Evolutionary conservation across 2,329 filamentous ascomycete species (phyloP).

Genomic region (Penicillium occitanis): DNA sequence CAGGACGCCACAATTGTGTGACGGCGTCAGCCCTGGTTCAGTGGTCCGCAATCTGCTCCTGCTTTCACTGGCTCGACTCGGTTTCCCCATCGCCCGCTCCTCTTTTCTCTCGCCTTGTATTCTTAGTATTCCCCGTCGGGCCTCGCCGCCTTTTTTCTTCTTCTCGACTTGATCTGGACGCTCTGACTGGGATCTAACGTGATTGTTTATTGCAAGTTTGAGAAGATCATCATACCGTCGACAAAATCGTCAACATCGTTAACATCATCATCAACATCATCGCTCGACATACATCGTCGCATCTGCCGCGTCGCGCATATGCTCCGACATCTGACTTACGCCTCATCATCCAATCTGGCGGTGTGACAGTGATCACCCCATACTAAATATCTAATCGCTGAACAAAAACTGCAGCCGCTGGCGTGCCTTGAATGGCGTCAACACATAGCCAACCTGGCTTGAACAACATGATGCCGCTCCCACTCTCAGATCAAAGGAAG

Average conservation of each 20-base stretch:
- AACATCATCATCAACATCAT: neutral
- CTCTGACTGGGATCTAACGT: neutral
- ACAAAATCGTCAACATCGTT: neutral
- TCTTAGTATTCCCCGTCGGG: constrained; percentile 16
- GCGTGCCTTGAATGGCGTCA: constrained; percentile 37
- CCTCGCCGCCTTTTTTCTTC: constrained; percentile 21
- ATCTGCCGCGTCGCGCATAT: constrained; percentile 4
- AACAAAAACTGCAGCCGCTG: neutral
- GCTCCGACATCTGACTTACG: constrained; percentile 1
- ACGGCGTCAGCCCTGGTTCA: constrained; percentile 11
- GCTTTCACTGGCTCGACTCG: neutral
- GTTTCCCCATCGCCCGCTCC: constrained; percentile 8
- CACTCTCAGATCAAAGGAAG: constrained; percentile 10
- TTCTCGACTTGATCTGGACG: constrained; percentile 5
- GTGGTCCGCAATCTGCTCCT: constrained; percentile 1
- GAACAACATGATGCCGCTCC: constrained; percentile 45
- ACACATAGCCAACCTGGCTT: constrained; percentile 49
- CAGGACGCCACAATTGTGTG: constrained; percentile 17
- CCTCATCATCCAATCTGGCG: neutral
- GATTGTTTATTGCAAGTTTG: neutral
- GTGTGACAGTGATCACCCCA: neutral
- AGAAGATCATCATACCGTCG: neutral
- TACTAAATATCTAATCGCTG: neutral
- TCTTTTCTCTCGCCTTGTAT: constrained; percentile 19
- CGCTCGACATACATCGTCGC: neutral